phyloP scores from a whole-genome alignment of 2,329 filamentous ascomycete species.

The Amauroascus niger region DNA sequence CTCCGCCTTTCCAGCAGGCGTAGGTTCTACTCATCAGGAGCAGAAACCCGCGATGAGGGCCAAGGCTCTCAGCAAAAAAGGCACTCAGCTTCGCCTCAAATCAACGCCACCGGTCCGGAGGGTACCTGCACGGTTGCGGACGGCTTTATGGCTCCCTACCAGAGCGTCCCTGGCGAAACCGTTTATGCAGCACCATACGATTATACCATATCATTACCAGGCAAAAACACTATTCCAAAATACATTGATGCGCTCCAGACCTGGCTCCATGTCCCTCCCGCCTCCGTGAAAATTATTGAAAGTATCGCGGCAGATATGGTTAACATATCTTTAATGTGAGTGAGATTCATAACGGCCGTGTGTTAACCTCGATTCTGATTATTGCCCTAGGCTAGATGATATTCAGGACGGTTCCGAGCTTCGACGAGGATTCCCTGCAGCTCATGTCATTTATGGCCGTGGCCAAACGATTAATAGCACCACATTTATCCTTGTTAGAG shows the following conservation, averaged over 20 bases:
- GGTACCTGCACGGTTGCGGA: background rate
- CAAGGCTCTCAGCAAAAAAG: background rate
- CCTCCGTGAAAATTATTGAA: background rate
- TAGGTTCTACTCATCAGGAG: background rate
- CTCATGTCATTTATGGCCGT: constrained; percentile 43
- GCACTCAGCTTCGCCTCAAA: background rate
- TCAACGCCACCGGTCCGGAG: background rate
- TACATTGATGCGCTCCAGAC: constrained; percentile 4
- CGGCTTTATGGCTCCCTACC: background rate
- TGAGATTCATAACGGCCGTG: background rate
- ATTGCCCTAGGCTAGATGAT: constrained; percentile 8
- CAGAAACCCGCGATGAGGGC: background rate
- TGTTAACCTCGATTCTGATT: background rate
- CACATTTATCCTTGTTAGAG: constrained; percentile 28
- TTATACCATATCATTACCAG: constrained; percentile 6
- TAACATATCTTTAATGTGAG: constrained; percentile 11
- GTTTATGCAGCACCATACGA: constrained; percentile 2
- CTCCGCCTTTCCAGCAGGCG: background rate
- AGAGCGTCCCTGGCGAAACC: background rate
- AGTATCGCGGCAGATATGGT: background rate
- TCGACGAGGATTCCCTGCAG: constrained; percentile 40
- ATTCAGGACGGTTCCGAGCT: constrained; percentile 21
- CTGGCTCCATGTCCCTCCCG: background rate
- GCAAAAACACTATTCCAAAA: constrained; percentile 7
- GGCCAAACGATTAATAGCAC: constrained; percentile 46